These are phyloP conservation scores for Penicillium sp. DNA, from an alignment of 2,329 filamentous ascomycete species.

Conservation along the genomic window DNA sequence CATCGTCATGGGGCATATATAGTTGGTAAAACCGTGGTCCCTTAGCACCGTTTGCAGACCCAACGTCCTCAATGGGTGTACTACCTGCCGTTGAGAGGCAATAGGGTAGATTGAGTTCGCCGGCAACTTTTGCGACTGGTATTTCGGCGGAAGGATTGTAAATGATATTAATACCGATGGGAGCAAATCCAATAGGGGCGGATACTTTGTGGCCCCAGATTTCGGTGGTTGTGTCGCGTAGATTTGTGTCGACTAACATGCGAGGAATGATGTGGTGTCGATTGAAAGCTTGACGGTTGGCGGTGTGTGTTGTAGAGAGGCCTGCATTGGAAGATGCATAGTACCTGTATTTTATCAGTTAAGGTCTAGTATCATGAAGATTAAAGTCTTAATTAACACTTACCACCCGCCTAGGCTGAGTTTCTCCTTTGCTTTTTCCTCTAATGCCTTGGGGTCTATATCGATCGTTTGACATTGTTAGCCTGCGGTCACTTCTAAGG, in stretches of 20 bases:
- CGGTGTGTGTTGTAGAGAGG: constrained; percentile 43
- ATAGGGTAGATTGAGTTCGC: constrained; percentile 58
- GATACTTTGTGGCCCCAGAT: constrained; percentile 60
- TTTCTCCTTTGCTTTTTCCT: constrained; percentile 54
- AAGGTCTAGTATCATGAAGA: background rate
- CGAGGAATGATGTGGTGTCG: constrained; percentile 60
- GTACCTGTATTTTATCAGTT: constrained; percentile 18
- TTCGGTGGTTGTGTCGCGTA: constrained; percentile 50
- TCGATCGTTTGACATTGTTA: background rate
- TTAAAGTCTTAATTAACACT: background rate
- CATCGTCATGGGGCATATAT: constrained; percentile 62
- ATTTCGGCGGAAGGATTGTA: constrained; percentile 58
- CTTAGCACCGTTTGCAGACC: constrained; percentile 48
- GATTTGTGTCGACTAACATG: constrained; percentile 59
- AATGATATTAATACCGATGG: constrained; percentile 64
- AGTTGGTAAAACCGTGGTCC: constrained; percentile 59
- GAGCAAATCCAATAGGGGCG: constrained; percentile 62
- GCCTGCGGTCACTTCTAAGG: background rate
- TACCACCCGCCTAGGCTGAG: constrained; percentile 57
- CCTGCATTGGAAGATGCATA: constrained; percentile 38
- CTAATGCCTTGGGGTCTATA: constrained; percentile 53
- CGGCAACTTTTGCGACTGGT: constrained; percentile 57
- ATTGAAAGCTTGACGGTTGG: constrained; percentile 62
- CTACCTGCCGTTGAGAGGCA: constrained; percentile 57
- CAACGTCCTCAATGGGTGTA: constrained; percentile 56